These are phyloP conservation scores for Erysiphe pulchra DNA, from an alignment of 2,329 filamentous ascomycete genomes.

Conservation along the genomic window DNA sequence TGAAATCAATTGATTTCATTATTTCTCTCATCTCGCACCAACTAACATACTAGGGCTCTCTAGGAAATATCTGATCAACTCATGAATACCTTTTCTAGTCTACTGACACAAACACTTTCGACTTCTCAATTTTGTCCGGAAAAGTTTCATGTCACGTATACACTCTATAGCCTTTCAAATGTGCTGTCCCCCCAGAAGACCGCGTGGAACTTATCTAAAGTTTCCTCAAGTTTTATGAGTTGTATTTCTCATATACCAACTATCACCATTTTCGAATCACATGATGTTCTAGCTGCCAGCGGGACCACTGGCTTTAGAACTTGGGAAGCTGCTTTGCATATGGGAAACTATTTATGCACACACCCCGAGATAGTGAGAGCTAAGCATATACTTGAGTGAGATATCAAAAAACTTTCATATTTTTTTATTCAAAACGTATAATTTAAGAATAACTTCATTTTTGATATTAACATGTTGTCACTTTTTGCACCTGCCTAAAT, in stretches of 20 bases:
- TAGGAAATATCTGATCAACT: slow-evolving; percentile 70
- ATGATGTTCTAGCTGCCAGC: slow-evolving; percentile 38
- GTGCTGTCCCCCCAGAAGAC: background rate
- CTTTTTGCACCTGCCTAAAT: background rate
- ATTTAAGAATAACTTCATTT: too few relatives aligned
- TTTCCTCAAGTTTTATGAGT: too few relatives aligned
- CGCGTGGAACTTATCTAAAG: background rate
- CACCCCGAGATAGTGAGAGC: slow-evolving; percentile 16
- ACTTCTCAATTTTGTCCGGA: slow-evolving; percentile 25
- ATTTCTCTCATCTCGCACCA: too few relatives aligned
- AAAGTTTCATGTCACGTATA: slow-evolving; percentile 52
- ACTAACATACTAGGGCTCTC: background rate
- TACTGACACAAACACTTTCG: slow-evolving; percentile 19
- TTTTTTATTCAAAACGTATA: too few relatives aligned
- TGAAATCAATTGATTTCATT: too few relatives aligned
- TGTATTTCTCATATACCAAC: slow-evolving; percentile 3
- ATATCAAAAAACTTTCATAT: background rate
- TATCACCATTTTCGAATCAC: slow-evolving; percentile 43
- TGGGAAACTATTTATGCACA: slow-evolving; percentile 39
- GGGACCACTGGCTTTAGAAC: slow-evolving; percentile 57
- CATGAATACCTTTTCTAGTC: slow-evolving; percentile 37
- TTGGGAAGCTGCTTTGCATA: slow-evolving; percentile 56
- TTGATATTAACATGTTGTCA: too few relatives aligned
- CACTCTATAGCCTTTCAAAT: slow-evolving; percentile 7
- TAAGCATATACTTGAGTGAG: slow-evolving; percentile 33